Conservation (phyloP, 148 eudicot genomes). For the Chenopodium quinoa region DNA sequence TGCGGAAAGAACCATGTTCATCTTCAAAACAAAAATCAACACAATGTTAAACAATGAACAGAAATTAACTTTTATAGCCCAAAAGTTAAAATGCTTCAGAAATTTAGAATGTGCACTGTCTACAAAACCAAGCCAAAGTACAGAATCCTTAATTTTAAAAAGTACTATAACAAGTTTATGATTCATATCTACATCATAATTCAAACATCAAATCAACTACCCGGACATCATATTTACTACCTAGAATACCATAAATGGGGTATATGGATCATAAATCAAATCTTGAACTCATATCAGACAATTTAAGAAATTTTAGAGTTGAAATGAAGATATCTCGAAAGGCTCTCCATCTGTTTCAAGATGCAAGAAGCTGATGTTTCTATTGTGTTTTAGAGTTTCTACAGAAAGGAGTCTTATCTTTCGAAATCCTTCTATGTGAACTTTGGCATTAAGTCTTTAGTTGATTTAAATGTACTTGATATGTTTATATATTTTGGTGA, state of each 20-base stretch:
- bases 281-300: background rate
- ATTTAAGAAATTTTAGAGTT: no score
- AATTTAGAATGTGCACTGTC: background rate
- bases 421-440: no score
- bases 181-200: background rate
- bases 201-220: background rate
- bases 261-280: background rate
- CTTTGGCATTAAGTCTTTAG: no score
- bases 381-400: no score
- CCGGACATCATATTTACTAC: no score
- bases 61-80: background rate
- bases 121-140: background rate
- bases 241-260: background rate
- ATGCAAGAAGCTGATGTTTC: no score
- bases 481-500: no score
- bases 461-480: no score
- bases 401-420: no score
- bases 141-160: background rate
- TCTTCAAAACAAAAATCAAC: slow-evolving; percentile 26
- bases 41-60: background rate
- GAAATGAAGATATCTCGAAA: no score
- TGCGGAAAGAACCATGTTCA: slow-evolving; percentile 20
- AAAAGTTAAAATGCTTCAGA: background rate
- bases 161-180: background rate
- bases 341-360: no score